Evolutionary conservation across 495 filamentous ascomycete genomes (phyloP), one percentile per base, ranked within the genome.

Genomic region (Podospora conica): DNA sequence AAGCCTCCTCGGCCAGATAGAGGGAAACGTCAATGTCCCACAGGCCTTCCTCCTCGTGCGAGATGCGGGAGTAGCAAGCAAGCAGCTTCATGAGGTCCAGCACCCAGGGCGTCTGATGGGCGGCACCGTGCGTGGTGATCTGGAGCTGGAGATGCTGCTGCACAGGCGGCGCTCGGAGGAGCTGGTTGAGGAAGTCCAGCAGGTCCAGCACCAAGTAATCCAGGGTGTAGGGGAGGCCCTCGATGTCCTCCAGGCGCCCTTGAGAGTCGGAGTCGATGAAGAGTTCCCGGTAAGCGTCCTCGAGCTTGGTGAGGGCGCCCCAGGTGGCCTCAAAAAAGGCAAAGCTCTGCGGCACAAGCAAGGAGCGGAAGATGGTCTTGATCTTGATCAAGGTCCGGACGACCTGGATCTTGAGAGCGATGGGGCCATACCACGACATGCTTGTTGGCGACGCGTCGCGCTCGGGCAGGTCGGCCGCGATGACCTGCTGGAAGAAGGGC

Each of bases 21-120:
- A 98, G 83, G 58, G 96, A 98, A 62, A 96, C 87, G 76, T 98
- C 95, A 65, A 97, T 88, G 64, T 98, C 92, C 95, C 95, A 98
- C 27, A 98, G 79, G 9, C 90, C 91, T 76, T 96, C 91, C 72
- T 98, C 96, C 73, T 98, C 95, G 12, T 85, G 87, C 4, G 91
- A 91, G 68, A 98, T 96, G 68, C 96, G 92, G n/a, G 92, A 88
- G 74, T 96, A 96, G 3, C 88, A 86, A 6, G 90, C 85, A n/a
- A 90, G 83, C 24, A 96, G 78, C 73, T 89, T 88, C 84, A 96
- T 86, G 22, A 97, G 84, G 68, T 96, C 90, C 20, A 88, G 81
- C 20, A 96, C 77, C 93, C 93, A 97, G 3, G 84, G 84, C 9
- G 84, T 85, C 25, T 83, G 79, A 58, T 86, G 79, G 15, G 84